Percentiles rank a stretch among this genome's conserved stretches.
phyloP scores from a whole-genome alignment of 1,284 basidiomycete species.

The Moesziomyces sp. region DNA sequence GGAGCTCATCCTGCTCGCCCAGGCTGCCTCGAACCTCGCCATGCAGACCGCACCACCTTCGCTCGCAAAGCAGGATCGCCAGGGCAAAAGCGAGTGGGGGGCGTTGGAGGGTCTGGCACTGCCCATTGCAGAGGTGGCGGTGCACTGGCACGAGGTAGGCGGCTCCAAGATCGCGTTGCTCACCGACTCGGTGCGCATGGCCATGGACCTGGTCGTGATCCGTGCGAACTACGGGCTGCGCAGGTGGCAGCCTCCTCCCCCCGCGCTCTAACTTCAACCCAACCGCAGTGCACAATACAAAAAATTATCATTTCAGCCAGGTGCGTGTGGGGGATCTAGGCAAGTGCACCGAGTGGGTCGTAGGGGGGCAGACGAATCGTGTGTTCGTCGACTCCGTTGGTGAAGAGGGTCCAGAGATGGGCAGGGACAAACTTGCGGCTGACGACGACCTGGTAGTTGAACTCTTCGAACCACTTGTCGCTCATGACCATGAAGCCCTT shows the following conservation, averaged over 20 bases:
- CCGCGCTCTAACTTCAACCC: conserved; percentile 9
- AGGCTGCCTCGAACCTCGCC: conserved; percentile 43
- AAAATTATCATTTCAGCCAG: too few relatives aligned
- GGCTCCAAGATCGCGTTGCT: conserved; percentile 90
- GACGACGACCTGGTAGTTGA: conserved; percentile 59
- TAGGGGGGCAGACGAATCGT: conserved; percentile 69
- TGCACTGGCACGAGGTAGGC: conserved; percentile 89
- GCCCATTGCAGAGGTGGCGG: conserved; percentile 83
- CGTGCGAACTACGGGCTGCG: conserved; percentile 84
- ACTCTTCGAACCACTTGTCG: conserved; percentile 85
- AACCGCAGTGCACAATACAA: not conserved
- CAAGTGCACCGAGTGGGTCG: conserved; percentile 51
- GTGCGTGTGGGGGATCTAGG: conserved; percentile 12
- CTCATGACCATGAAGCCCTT: conserved; percentile 89
- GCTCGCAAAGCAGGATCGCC: not conserved
- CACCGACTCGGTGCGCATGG: conserved; percentile 85
- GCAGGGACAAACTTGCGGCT: conserved; percentile 47
- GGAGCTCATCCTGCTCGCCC: conserved; percentile 86
- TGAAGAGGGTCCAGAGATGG: conserved; percentile 48
- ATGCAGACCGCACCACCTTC: conserved; percentile 1
- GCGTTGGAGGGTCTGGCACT: conserved; percentile 72
- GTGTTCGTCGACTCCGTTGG: conserved; percentile 39
- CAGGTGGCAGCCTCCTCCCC: conserved; percentile 67
- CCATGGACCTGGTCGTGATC: conserved; percentile 84
- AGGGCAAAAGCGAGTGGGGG: conserved; percentile 1